Base-by-base conservation (phyloP, 2,329 filamentous ascomycete species). In the Diaporthe citri region DNA sequence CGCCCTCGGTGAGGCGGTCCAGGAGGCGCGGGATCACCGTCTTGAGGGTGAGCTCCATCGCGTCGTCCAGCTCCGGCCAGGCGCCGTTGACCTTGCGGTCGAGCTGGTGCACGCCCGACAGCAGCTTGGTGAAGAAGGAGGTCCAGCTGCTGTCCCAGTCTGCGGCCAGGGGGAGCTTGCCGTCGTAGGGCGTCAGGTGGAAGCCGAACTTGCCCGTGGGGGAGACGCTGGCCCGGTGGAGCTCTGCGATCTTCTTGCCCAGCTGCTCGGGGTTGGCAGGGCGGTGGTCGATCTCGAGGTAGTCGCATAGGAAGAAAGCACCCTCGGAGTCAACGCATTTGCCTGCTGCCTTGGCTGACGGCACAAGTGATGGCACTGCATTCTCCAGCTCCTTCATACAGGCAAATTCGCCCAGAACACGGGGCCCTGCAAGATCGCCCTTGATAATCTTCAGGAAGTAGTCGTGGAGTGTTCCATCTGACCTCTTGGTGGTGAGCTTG, bases 91-190 rank as follows among this genome's bases (percentile, higher is more conserved):
- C 76, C 59, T 81, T 74, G 17, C 75, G 71, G 48, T 85, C 82
- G 22, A 80, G 77, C 20, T 78, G 73, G 56, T 81, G 78, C 15
- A 81, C 80, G 4, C 81, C 77, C 1, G 72, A 76, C 17, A 86
- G 75, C 22, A 82, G 77, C 62, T 82, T 82, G 2, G 79, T 76
- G 76, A 85, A 87, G 76, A 82, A 86, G 7, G 76, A 75, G 15
- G 83, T 81, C 86, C 85, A 87, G 71, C 79, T 85, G 31, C 79
- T 77, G 46, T 84, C 81, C 84, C 83, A 86, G 0, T 71, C 76
- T 1, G 80, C 80, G 2, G 72, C 76, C 67, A 82, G 81, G 17
- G 80, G 78, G 1, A 78, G 77, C 22, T 76, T 77, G 8, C 84
- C 83, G 22, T 81, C 79, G 41, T 79, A 84, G 4, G 83, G 85